phyloP scores from a whole-genome alignment of 2,329 filamentous ascomycete species.

The Penicillium sp. region DNA sequence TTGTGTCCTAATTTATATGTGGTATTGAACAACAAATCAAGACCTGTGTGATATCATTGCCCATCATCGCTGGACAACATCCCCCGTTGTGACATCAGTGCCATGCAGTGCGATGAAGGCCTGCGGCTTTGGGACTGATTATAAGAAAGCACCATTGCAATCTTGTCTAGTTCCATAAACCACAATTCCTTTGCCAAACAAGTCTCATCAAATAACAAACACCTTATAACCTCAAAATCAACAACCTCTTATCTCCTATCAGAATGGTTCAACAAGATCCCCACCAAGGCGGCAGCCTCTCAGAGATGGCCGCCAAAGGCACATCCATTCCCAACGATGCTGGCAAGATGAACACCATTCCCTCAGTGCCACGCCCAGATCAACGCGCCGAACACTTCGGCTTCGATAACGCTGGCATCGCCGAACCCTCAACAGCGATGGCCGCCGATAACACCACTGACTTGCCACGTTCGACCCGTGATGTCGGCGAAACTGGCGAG shows the following conservation, averaged over 20 bases:
- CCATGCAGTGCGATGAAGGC: not conserved
- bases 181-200: not conserved
- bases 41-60: slow-evolving; percentile 20
- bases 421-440: slow-evolving; percentile 36
- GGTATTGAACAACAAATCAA: slow-evolving; percentile 3
- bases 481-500: slow-evolving; percentile 38
- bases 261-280: slow-evolving; percentile 26
- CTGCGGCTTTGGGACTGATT: not conserved
- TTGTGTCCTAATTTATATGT: not conserved
- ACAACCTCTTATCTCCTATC: not conserved
- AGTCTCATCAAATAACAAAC: not conserved
- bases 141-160: not conserved
- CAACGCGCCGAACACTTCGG: slow-evolving; percentile 38
- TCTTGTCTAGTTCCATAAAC: not conserved
- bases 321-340: slow-evolving; percentile 49
- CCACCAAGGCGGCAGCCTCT: slow-evolving; percentile 40
- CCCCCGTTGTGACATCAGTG: slow-evolving; percentile 19
- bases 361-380: slow-evolving; percentile 51
- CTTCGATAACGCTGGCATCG: slow-evolving; percentile 39
- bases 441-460: slow-evolving; percentile 52
- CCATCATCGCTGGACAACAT: slow-evolving; percentile 14
- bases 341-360: slow-evolving; percentile 46
- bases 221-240: not conserved
- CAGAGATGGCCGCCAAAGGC: slow-evolving; percentile 41
- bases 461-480: slow-evolving; percentile 42